Conservation (phyloP, 306 rosid species). For the Rosa multiflora region DNA sequence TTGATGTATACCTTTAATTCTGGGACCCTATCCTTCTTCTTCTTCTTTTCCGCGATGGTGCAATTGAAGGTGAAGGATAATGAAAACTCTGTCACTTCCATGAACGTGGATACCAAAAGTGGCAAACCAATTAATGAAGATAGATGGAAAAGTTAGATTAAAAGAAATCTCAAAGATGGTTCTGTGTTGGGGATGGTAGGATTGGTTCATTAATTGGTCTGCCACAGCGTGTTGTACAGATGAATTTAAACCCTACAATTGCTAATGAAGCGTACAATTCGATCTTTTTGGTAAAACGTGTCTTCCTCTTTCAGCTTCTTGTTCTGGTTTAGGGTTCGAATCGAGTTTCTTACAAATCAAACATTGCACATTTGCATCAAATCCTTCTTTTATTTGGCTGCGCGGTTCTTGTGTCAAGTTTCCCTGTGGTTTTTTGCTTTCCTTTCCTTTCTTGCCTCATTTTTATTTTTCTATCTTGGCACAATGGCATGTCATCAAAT, state of each 20-base stretch:
- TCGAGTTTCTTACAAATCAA: background rate
- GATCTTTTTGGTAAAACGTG: background rate
- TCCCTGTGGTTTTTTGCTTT: no score
- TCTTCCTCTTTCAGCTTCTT: background rate
- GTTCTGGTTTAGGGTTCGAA: background rate
- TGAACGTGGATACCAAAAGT: constrained; percentile 49
- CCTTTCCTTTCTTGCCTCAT: no score
- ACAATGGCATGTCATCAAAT: no score
- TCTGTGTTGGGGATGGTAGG: constrained; percentile 12
- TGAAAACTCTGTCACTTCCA: constrained; percentile 46
- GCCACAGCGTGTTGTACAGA: constrained; percentile 1
- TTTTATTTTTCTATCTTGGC: no score
- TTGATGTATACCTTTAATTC: constrained; percentile 23
- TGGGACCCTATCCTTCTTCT: constrained; percentile 44
- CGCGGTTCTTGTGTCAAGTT: no score
- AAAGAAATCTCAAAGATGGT: constrained; percentile 13
- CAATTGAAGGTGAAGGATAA: constrained; percentile 19
- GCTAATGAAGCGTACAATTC: background rate
- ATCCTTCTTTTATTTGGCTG: background rate
- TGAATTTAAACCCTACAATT: background rate
- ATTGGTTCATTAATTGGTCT: background rate
- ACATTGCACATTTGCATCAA: background rate
- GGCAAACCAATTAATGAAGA: constrained; percentile 30
- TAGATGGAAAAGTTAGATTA: background rate
- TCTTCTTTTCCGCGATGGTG: constrained; percentile 17